Conservation (phyloP, 2,329 filamentous ascomycete genomes). For the Penicillium sp. region DNA sequence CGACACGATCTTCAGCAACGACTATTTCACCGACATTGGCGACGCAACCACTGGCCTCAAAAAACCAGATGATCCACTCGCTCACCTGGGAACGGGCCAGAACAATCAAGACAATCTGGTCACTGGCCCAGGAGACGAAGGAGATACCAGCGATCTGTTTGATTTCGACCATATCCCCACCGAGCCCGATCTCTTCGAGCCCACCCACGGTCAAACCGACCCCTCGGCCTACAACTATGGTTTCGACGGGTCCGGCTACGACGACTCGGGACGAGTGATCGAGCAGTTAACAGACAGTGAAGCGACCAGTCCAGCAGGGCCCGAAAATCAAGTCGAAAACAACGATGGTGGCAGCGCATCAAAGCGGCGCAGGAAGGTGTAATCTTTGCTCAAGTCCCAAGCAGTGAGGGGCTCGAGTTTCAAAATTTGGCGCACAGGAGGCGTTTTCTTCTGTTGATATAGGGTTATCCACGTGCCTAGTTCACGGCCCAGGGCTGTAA, state of each 20-base stretch:
- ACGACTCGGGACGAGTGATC: slow-evolving; percentile 37
- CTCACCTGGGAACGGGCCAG: slow-evolving; percentile 16
- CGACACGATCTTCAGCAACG: slow-evolving; percentile 60
- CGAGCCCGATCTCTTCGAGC: slow-evolving; percentile 36
- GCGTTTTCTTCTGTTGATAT: slow-evolving; percentile 10
- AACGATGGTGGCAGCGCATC: slow-evolving; percentile 27
- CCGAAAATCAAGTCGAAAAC: slow-evolving; percentile 27
- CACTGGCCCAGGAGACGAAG: slow-evolving; percentile 23
- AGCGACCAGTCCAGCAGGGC: slow-evolving; percentile 43
- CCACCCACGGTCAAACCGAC: slow-evolving; percentile 25
- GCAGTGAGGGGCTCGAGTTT: neutral
- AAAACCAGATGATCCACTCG: slow-evolving; percentile 23
- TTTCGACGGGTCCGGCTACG: slow-evolving; percentile 33
- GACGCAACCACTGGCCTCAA: slow-evolving; percentile 35
- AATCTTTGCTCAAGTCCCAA: slow-evolving; percentile 11
- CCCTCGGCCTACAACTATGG: slow-evolving; percentile 35
- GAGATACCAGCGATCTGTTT: slow-evolving; percentile 44
- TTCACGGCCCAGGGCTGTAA: neutral
- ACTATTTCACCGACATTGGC: slow-evolving; percentile 54
- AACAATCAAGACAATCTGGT: slow-evolving; percentile 20
- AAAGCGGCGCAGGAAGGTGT: slow-evolving; percentile 38
- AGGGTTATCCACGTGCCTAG: neutral
- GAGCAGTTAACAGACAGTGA: slow-evolving; percentile 50
- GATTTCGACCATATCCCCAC: slow-evolving; percentile 42
- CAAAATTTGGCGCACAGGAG: neutral